Evolutionary conservation across 352 stramenopile species (phyloP).

Genomic region (Phytophthora hibernalis): DNA sequence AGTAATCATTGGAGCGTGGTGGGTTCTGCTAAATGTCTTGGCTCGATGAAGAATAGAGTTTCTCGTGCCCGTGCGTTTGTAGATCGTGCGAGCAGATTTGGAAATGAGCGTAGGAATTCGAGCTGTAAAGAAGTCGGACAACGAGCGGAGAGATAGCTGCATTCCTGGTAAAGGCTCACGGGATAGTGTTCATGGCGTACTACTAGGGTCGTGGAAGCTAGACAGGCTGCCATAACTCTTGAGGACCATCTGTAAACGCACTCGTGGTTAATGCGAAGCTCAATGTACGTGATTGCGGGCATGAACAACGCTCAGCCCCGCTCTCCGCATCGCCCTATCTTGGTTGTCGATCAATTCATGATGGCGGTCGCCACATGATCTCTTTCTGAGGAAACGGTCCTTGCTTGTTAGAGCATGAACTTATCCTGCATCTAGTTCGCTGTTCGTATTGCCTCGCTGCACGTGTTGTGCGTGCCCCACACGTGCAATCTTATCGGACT

Average conservation of each 20-base stretch:
- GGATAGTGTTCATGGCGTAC: neutral
- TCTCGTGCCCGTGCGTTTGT: neutral
- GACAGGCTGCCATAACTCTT: neutral
- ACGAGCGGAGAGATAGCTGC: neutral
- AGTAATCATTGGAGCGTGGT: neutral
- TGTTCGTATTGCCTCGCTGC: too few species aligned
- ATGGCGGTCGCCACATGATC: neutral
- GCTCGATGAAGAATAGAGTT: neutral
- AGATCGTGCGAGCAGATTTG: neutral
- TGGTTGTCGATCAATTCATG: neutral
- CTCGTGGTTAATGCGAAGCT: neutral
- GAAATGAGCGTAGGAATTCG: neutral
- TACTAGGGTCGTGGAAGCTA: neutral
- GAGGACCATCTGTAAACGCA: neutral
- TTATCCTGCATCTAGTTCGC: neutral
- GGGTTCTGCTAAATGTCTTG: too few species aligned
- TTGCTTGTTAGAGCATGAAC: neutral
- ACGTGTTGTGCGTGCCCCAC: too few species aligned
- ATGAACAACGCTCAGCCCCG: too few species aligned
- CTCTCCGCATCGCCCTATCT: neutral
- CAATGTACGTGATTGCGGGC: neutral
- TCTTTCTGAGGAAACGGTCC: neutral
- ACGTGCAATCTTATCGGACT: neutral
- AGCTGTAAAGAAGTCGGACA: neutral
- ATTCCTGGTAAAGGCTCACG: neutral